Evolutionary conservation across 805 yeast genomes (phyloP).

Genomic region (Lipomyces japonicus): DNA sequence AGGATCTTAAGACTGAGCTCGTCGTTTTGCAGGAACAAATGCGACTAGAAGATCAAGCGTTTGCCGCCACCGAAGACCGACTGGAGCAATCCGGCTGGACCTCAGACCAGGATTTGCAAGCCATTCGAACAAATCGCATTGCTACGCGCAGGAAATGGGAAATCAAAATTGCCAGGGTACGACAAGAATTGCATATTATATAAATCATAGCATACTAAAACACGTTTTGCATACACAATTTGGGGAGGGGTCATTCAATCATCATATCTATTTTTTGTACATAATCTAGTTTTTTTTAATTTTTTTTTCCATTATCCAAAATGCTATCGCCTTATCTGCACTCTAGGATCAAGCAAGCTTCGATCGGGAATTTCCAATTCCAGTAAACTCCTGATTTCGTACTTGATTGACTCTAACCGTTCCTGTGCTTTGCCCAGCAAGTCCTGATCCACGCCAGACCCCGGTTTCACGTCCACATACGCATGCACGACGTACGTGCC

Average conservation of each 20-base stretch:
- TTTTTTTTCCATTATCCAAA: not conserved
- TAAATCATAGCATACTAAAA: not conserved
- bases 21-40: constrained; percentile 9
- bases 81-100: constrained; percentile 26
- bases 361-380: constrained; percentile 26
- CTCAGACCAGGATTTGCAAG: constrained; percentile 20
- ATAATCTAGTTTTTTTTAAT: not conserved
- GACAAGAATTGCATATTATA: not conserved
- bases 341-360: constrained; percentile 25
- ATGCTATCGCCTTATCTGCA: constrained; percentile 18
- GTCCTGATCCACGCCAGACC: constrained; percentile 21
- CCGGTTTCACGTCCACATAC: constrained; percentile 13
- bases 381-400: constrained; percentile 17
- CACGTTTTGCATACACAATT: not conserved
- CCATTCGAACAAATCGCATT: constrained; percentile 19
- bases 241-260: not conserved
- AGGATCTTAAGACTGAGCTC: constrained; percentile 1
- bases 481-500: constrained; percentile 26
- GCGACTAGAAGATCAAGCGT: constrained; percentile 25
- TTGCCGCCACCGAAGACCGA: constrained; percentile 23
- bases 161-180: constrained; percentile 14
- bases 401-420: constrained; percentile 16
- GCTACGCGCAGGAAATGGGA: constrained; percentile 25
- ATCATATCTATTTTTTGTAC: not conserved
- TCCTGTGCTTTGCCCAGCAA: constrained; percentile 13